Evolutionary conservation across 202 grass and related monocot species (phyloP).

Genomic region (Eragrostis tef): DNA sequence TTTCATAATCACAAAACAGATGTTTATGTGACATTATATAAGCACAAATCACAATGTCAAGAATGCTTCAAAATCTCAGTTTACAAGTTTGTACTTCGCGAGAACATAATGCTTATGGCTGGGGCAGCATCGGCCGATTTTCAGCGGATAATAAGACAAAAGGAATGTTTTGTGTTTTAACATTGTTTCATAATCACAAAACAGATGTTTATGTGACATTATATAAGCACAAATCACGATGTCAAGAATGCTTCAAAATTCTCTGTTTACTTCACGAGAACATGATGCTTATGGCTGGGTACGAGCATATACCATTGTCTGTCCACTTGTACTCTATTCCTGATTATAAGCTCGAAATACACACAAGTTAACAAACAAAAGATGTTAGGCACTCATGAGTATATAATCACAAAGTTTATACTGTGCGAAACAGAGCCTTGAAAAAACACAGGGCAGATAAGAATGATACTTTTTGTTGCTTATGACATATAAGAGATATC

Average conservation of each 20-base stretch:
- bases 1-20: slow-evolving; percentile 29
- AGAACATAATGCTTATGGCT: too few species aligned
- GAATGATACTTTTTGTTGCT: background rate
- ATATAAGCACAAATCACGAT: slow-evolving; percentile 25
- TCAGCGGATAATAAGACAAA: slow-evolving; percentile 40
- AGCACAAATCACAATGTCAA: slow-evolving; percentile 15
- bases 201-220: slow-evolving; percentile 38
- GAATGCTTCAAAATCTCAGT: background rate
- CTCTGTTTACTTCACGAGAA: background rate
- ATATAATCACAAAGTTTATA: background rate
- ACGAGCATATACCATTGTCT: background rate
- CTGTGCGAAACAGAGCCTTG: slow-evolving; percentile 10
- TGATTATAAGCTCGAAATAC: background rate
- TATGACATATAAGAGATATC: background rate
- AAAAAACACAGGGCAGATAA: slow-evolving; percentile 1
- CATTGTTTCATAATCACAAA: slow-evolving; percentile 26
- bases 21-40: slow-evolving; percentile 41
- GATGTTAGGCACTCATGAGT: background rate
- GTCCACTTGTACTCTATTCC: slow-evolving; percentile 1
- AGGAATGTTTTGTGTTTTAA: slow-evolving; percentile 36
- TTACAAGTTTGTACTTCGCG: background rate
- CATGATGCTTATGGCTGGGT: background rate
- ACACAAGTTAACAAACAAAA: background rate
- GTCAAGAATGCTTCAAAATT: background rate
- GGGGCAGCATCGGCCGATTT: slow-evolving; percentile 33